Evolutionary conservation across 2,329 filamentous ascomycete genomes (phyloP).

Genomic region (Beauveria sp.): DNA sequence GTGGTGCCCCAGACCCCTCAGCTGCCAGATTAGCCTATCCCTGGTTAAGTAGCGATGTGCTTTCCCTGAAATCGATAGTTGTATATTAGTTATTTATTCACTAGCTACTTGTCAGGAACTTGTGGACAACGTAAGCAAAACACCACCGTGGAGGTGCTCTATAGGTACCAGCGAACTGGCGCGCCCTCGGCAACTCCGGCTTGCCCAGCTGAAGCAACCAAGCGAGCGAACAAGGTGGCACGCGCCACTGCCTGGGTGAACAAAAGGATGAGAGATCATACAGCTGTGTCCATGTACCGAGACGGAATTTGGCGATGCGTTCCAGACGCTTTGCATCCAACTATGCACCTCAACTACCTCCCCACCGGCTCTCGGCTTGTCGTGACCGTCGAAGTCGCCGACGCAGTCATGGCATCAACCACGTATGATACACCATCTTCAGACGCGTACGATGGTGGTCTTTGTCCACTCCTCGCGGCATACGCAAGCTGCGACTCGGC

Average conservation of each 20-base stretch:
- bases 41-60: neutral
- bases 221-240: neutral
- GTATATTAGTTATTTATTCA: too few relatives aligned
- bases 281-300: neutral
- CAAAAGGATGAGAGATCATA: neutral
- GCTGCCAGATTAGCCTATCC: neutral
- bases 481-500: slow-evolving; percentile 18
- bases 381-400: slow-evolving; percentile 24
- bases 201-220: neutral
- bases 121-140: neutral
- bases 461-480: slow-evolving; percentile 19
- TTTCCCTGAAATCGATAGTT: neutral
- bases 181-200: neutral
- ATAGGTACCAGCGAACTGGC: neutral
- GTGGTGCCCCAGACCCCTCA: neutral
- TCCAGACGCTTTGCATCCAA: neutral
- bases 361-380: neutral
- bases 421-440: slow-evolving; percentile 70
- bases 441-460: slow-evolving; percentile 69
- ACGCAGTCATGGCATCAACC: slow-evolving; percentile 56
- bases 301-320: neutral
- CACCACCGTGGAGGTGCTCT: neutral
- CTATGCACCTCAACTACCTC: neutral
- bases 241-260: too few relatives aligned
- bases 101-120: neutral